These are phyloP conservation scores for Nicotiana attenuata DNA, from an alignment of 257 asterid genomes.

Conservation along the genomic window DNA sequence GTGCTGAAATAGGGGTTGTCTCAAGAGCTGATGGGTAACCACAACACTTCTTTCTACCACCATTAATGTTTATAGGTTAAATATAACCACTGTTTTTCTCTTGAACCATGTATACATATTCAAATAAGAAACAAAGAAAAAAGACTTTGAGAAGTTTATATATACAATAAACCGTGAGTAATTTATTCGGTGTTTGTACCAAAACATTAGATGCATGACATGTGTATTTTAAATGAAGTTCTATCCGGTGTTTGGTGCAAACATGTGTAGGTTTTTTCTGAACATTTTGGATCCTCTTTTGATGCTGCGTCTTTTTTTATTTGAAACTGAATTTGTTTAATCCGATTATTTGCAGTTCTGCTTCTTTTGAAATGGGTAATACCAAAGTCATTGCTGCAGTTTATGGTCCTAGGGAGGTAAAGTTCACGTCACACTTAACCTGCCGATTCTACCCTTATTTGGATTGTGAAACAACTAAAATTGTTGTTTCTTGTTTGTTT, in stretches of 20 bases:
- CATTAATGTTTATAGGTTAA: background rate
- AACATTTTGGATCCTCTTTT: background rate
- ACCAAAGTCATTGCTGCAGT: conserved; percentile 98
- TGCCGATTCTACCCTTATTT: background rate
- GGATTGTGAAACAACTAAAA: background rate
- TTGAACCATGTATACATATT: background rate
- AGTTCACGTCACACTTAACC: background rate
- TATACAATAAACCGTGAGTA: background rate
- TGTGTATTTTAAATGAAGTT: background rate
- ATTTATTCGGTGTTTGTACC: background rate
- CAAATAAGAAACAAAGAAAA: no score
- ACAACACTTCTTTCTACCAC: background rate
- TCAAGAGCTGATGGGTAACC: conserved; percentile 92
- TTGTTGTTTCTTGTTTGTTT: background rate
- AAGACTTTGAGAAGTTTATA: background rate
- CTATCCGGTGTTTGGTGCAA: background rate
- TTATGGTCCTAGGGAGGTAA: conserved; percentile 95
- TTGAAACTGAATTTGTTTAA: conserved; percentile 8
- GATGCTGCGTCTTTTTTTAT: background rate
- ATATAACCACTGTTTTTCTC: background rate
- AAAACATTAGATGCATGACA: background rate
- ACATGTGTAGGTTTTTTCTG: background rate
- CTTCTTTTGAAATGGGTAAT: conserved; percentile 93
- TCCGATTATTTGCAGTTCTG: conserved; percentile 65
- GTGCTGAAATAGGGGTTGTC: conserved; percentile 80